Base-by-base conservation (phyloP, 2,329 filamentous ascomycete species). In the Exophiala spinifera region DNA sequence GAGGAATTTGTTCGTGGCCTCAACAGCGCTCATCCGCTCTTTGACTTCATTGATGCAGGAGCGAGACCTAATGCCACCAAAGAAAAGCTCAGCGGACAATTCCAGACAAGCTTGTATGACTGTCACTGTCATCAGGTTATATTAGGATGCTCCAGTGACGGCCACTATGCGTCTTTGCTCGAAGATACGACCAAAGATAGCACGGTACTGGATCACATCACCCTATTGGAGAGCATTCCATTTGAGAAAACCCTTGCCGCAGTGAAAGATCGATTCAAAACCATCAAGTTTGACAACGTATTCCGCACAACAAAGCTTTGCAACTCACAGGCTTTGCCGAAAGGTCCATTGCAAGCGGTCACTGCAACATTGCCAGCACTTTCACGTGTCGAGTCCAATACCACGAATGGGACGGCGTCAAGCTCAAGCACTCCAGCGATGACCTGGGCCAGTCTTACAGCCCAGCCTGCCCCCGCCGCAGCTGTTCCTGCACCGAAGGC, bases 111-210 rank as follows among this genome's bases (percentile, higher is more conserved):
- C 66, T 69, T 82, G 47, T 73, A 78, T 66, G 78, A 84, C 61
- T 78, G 76, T 58, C 81, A 83, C 61, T 85, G 82, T 64, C 80
- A 79, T 49, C 80, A 83, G 52, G 76, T 85, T 49, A 71, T 84
- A 46, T 72, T 85, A 33, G 83, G 81, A 7, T 83, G 81, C 66
- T 79, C 79, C 13, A 77, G 80, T 55, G 79, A 81, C 67, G 76
- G 76, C 51, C 74, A 77, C 19, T 84, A 82, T 65, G 75, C 76
- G 20, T 71, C 73, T 10, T 68, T 79, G 33, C 69, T 85, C 10
- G 76, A 81, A 63, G 73, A 79, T 31, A 74, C 75, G 47, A 65
- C 73, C 45, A 69, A 70, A 53, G 76, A 80, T 50, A 61, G 70
- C 15, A 68, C 74, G 40, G 70, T 76, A 19, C 65, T 72, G 7